Evolutionary conservation across 169 alveolate species (phyloP).

Genomic region (Babesia bigemina): DNA sequence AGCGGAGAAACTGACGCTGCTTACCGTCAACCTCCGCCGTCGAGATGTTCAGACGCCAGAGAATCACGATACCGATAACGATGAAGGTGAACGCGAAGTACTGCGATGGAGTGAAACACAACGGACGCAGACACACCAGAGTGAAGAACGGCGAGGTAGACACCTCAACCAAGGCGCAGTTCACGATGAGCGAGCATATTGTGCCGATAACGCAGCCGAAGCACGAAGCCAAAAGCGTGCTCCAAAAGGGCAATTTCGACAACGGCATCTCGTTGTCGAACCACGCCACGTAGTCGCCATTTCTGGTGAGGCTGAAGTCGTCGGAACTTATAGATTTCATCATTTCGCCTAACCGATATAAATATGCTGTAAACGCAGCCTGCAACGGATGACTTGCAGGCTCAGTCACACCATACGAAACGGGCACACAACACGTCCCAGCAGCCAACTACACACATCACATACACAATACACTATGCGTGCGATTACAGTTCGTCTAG

Average conservation of each 20-base stretch:
- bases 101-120: constrained; percentile 25
- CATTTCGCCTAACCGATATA: background rate
- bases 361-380: background rate
- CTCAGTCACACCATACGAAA: constrained; percentile 11
- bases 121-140: constrained; percentile 67
- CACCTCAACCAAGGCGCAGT: constrained; percentile 91
- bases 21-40: constrained; percentile 56
- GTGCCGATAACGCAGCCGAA: constrained; percentile 88
- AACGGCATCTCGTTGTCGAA: constrained; percentile 69
- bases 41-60: constrained; percentile 84
- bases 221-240: constrained; percentile 72
- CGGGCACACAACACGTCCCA: background rate
- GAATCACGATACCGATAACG: constrained; percentile 86
- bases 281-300: constrained; percentile 47
- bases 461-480: background rate
- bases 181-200: constrained; percentile 87
- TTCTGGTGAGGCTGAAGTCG: constrained; percentile 32
- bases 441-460: background rate
- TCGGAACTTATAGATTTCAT: constrained; percentile 9
- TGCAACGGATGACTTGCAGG: background rate
- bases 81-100: constrained; percentile 89
- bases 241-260: constrained; percentile 24
- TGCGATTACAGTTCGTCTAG: constrained; percentile 20
- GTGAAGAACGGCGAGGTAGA: constrained; percentile 89
- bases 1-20: constrained; percentile 69